phyloP scores from a whole-genome alignment of 306 rosid species.

The Glycine soja region DNA sequence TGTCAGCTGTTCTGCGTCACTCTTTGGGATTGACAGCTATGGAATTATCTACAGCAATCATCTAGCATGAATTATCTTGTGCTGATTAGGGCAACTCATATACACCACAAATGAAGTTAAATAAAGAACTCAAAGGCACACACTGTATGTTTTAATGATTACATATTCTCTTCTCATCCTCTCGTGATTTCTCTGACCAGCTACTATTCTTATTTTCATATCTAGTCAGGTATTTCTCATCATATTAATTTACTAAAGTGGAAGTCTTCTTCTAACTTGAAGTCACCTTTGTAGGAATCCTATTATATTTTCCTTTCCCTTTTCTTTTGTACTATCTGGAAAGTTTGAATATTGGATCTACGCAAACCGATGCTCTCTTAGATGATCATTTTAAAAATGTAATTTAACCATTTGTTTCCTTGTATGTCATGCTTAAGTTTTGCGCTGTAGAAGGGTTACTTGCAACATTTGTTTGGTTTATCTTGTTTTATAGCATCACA shows the following conservation, averaged over 20 bases:
- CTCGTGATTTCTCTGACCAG: not conserved
- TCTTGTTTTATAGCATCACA: slow-evolving; percentile 17
- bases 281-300: slow-evolving; percentile 12
- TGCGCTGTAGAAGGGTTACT: slow-evolving; percentile 21
- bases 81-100: slow-evolving; percentile 1
- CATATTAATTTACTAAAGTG: not conserved
- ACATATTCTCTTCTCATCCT: slow-evolving; percentile 1
- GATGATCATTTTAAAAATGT: not conserved
- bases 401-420: slow-evolving; percentile 10
- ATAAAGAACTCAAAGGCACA: not conserved
- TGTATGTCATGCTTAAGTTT: slow-evolving; percentile 2
- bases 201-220: not conserved
- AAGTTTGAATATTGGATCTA: not conserved
- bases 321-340: slow-evolving; percentile 24
- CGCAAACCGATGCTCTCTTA: slow-evolving; percentile 12
- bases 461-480: slow-evolving; percentile 22
- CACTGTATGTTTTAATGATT: not conserved
- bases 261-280: not conserved
- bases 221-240: slow-evolving; percentile 14
- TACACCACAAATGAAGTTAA: not conserved
- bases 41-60: slow-evolving; percentile 10
- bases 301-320: slow-evolving; percentile 8
- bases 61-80: slow-evolving; percentile 14
- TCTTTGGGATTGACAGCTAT: not conserved
- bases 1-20: not conserved